Conservation (phyloP, 2,329 filamentous ascomycete species). For the Sarocladium oryzae region DNA sequence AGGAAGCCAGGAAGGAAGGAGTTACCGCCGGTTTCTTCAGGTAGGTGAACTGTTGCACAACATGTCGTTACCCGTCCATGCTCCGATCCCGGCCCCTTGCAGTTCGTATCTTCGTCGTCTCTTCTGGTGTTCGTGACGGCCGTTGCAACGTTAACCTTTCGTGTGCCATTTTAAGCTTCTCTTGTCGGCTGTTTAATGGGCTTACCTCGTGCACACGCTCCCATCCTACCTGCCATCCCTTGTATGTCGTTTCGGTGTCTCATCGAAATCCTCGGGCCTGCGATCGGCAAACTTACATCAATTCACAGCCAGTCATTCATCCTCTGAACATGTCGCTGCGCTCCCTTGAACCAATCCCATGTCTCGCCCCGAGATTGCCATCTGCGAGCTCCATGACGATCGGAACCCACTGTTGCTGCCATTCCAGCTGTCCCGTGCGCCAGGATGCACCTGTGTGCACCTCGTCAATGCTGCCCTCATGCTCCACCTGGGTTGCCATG, state of each 20-base stretch:
- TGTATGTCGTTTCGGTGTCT: too few relatives aligned
- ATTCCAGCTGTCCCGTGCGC: neutral
- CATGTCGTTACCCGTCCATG: too few relatives aligned
- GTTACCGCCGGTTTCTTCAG: too few relatives aligned
- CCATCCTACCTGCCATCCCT: too few relatives aligned
- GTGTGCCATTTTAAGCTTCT: too few relatives aligned
- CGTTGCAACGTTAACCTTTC: too few relatives aligned
- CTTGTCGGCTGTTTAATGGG: too few relatives aligned
- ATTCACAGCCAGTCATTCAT: neutral
- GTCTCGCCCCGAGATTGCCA: slow-evolving; percentile 6
- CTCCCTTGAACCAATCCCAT: neutral
- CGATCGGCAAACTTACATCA: neutral
- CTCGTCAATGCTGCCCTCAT: neutral
- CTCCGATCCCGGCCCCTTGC: neutral
- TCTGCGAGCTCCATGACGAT: neutral
- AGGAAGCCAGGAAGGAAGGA: too few relatives aligned
- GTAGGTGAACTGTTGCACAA: too few relatives aligned
- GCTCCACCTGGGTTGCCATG: neutral
- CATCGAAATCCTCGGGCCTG: too few relatives aligned
- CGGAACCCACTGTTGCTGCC: neutral
- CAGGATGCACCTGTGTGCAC: neutral
- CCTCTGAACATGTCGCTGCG: neutral
- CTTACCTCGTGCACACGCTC: too few relatives aligned
- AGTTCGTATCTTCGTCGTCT: neutral
- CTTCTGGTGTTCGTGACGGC: too few relatives aligned